phyloP scores from a whole-genome alignment of 148 eudicot species.

The Dysphania ambrosioides region DNA sequence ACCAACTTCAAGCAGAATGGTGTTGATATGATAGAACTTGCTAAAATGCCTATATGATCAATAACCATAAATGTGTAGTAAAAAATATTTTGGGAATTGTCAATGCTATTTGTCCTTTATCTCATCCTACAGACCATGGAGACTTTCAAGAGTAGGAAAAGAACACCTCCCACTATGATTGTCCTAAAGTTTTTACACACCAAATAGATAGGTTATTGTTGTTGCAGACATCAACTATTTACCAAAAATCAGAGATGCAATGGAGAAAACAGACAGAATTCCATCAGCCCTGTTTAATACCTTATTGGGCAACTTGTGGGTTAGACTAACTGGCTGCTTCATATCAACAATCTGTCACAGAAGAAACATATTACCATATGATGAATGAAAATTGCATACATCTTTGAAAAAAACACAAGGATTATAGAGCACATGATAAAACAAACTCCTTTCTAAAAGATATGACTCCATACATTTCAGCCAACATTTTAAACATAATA shows the following conservation, averaged over 20 bases:
- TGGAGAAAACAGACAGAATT: neutral
- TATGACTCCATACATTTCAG: too few species aligned
- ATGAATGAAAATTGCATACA: neutral
- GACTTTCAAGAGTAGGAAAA: neutral
- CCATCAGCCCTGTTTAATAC: constrained; percentile 30
- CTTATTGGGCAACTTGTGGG: constrained; percentile 72
- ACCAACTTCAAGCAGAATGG: neutral
- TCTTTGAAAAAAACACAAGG: neutral
- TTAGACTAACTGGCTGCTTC: constrained; percentile 53
- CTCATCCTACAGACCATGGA: neutral
- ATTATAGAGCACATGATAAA: neutral
- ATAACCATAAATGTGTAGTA: neutral
- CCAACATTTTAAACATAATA: neutral
- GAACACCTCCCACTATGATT: neutral
- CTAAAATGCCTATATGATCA: neutral
- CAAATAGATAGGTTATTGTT: neutral
- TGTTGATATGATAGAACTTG: neutral
- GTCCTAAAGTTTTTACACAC: neutral
- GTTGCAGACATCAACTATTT: neutral
- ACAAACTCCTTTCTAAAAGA: neutral
- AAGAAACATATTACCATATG: constrained; percentile 10
- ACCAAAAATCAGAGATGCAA: neutral
- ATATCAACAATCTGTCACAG: constrained; percentile 52
- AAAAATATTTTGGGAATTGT: neutral
- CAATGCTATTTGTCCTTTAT: neutral